Conservation (phyloP, 140 eudicot genomes). For the Senecio squalidus region DNA sequence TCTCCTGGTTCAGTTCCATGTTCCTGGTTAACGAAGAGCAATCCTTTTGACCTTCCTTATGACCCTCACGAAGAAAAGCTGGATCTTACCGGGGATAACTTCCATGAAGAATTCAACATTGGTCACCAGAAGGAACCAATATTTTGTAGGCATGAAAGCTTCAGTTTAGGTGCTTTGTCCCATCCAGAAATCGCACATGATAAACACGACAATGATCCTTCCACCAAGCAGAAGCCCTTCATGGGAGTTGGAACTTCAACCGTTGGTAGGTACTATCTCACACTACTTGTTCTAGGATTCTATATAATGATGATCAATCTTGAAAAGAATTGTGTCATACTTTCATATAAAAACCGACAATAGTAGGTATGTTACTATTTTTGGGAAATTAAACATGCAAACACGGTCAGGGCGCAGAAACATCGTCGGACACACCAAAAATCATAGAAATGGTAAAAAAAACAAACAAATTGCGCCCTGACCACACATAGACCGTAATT, state of each 20-base stretch:
- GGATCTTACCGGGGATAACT: conserved; percentile 54
- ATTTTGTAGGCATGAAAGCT: conserved; percentile 63
- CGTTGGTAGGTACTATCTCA: conserved; percentile 20
- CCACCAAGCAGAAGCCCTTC: conserved; percentile 17
- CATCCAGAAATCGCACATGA: conserved; percentile 29
- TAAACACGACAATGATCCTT: conserved; percentile 19
- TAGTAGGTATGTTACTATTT: too few species aligned
- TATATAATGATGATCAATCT: too few species aligned
- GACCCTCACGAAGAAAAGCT: conserved; percentile 87
- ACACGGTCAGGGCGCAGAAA: too few species aligned
- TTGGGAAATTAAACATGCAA: too few species aligned
- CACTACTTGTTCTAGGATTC: conserved; percentile 9
- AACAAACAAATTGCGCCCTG: too few species aligned
- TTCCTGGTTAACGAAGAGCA: conserved; percentile 38
- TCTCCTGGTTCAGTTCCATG: conserved; percentile 78
- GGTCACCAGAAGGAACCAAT: conserved; percentile 40
- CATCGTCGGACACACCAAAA: too few species aligned
- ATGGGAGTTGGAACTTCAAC: conserved; percentile 18
- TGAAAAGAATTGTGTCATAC: too few species aligned
- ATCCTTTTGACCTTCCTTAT: conserved; percentile 91
- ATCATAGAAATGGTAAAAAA: too few species aligned
- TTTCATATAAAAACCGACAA: too few species aligned
- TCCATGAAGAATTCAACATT: conserved; percentile 42
- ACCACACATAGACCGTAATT: too few species aligned
- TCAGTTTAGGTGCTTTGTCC: conserved; percentile 39